These are phyloP conservation scores for Paecilomyces fulvus DNA, from an alignment of 2,329 filamentous ascomycete genomes.

Conservation along the genomic window DNA sequence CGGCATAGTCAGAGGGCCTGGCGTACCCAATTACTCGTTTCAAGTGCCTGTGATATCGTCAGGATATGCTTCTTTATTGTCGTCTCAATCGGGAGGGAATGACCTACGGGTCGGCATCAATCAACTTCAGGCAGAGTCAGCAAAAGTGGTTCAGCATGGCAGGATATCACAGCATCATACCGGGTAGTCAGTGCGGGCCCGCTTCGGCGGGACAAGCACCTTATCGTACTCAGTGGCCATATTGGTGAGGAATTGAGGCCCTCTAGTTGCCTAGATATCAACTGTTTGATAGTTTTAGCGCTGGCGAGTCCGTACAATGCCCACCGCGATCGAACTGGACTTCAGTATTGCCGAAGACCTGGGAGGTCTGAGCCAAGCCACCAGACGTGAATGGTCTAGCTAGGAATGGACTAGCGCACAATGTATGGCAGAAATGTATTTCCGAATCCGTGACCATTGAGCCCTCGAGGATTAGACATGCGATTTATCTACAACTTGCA, in stretches of 20 bases:
- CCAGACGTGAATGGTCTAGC: background rate
- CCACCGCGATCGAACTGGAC: background rate
- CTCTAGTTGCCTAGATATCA: background rate
- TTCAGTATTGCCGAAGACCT: background rate
- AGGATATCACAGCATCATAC: constrained; percentile 47
- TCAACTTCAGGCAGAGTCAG: constrained; percentile 58
- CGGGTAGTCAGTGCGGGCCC: constrained; percentile 73
- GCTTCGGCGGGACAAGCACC: constrained; percentile 63
- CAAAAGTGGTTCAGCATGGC: constrained; percentile 3
- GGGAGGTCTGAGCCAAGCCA: background rate
- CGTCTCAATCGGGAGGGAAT: constrained; percentile 9
- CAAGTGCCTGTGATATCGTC: constrained; percentile 61
- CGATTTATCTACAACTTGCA: background rate
- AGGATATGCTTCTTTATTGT: constrained; percentile 8
- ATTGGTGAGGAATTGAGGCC: constrained; percentile 6
- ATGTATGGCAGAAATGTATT: background rate
- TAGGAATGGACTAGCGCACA: background rate
- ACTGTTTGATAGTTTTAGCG: background rate
- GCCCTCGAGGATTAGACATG: background rate
- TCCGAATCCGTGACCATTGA: background rate
- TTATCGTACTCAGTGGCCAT: constrained; percentile 33
- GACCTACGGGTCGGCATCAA: constrained; percentile 95
- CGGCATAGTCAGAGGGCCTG: constrained; percentile 70
- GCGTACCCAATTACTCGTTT: constrained; percentile 84
- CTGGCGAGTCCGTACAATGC: background rate